Base-by-base conservation (phyloP, 805 yeast species). In the Saccharomycopsis babjevae region DNA sequence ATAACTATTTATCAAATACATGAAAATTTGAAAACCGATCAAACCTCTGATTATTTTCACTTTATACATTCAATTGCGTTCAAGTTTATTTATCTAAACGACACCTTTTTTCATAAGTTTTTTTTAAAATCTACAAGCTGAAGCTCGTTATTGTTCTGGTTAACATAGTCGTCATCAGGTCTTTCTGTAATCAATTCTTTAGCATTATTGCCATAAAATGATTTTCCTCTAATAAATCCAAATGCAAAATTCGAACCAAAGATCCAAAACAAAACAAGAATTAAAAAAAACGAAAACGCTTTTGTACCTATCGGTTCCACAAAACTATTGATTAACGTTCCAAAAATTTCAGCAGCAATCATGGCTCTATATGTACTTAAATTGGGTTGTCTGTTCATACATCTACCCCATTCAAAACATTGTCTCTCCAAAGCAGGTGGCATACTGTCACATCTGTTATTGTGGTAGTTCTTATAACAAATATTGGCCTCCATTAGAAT, bases 261-360 rank as follows among this genome's bases (percentile, higher is more conserved):
- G 20, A 80, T 68, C 73, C 82, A 73, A n/a, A 77, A 73, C 13
- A 32, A 20, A 20, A 62, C 28, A 13, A 38, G 34, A 16, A 40
- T 32, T 3, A 61, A 32, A 28, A 59, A 61, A 16, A 58, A 56
- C 10, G 34, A 16, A 25, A 84, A 74, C 20, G 86, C 81, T 68
- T 85, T 84, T 64, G 79, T 72, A 2, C 89, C 85, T 54, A 88
- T 76, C 0, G 90, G 91, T 65, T 86, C 89, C 20, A 86, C 75
- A 59, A 87, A 74, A 0, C 86, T 80, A 66, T 85, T 84, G 11
- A 86, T 66, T 16, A 86, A 73, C 57, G 81, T 72, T 0, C 91
- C 92, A 1, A 87, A 66, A 0, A 86, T 79, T 60, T 81, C 83
- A 1, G 89, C 88, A 62, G 83, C 79, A 13, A 86, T 74, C 54